phyloP scores from a whole-genome alignment of 169 alveolate genomes.

The Eimeria necatrix region DNA sequence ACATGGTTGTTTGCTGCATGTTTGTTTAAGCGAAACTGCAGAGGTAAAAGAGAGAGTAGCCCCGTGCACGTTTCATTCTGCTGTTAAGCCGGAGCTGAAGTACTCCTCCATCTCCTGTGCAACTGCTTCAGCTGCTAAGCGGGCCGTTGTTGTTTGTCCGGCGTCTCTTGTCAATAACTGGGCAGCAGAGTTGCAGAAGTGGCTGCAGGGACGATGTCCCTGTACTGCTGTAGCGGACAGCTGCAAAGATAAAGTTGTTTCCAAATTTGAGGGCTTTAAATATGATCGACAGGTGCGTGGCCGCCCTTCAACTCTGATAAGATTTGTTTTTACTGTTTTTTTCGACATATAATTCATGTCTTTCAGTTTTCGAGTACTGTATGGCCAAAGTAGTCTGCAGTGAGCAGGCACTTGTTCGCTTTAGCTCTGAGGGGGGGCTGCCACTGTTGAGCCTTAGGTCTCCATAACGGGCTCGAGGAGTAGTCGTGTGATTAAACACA shows the following conservation, averaged over 20 bases:
- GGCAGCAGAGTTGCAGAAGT: slow-evolving; percentile 95
- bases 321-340: background rate
- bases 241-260: slow-evolving; percentile 92
- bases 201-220: slow-evolving; percentile 94
- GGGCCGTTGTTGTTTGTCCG: slow-evolving; percentile 95
- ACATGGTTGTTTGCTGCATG: background rate
- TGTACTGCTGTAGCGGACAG: slow-evolving; percentile 94
- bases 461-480: too few relatives aligned
- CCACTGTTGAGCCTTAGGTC: too few relatives aligned
- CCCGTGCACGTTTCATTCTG: background rate
- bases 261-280: slow-evolving; percentile 93
- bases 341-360: too few relatives aligned
- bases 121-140: slow-evolving; percentile 88
- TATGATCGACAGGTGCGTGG: slow-evolving; percentile 86
- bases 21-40: background rate
- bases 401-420: too few relatives aligned
- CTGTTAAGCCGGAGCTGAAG: background rate
- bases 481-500: too few relatives aligned
- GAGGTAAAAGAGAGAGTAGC: background rate
- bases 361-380: too few relatives aligned
- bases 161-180: slow-evolving; percentile 96
- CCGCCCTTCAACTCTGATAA: background rate
- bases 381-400: too few relatives aligned
- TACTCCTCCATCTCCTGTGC: background rate
- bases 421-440: too few relatives aligned